Base-by-base conservation (phyloP, 1,284 basidiomycete genomes). In the Ceratobasidium sp. region DNA sequence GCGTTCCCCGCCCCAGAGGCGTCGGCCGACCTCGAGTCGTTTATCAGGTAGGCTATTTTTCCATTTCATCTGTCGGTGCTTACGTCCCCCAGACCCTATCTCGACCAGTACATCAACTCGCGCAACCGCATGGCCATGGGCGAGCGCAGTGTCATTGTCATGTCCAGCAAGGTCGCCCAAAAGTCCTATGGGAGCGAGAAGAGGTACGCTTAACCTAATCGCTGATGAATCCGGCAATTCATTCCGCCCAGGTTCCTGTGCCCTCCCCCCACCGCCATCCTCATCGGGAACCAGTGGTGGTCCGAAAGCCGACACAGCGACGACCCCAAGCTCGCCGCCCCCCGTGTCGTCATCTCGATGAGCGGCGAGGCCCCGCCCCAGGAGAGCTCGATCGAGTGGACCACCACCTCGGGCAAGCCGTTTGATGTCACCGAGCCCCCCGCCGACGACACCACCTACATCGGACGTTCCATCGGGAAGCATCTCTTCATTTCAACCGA, bases 151-250 rank as follows among this genome's bases (percentile, higher is more conserved):
- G 90, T 99, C 78, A 93, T 98, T 77, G 94, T 99, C 81, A 96
- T 98, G 93, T 97, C 95, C 32, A 95, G 94, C 83, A 96, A 94
- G 82, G 96, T 98, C 52, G 97, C 95, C 1, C 97, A 99, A 86
- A 98, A 98, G 84, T 96, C 94, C 22, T 99, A 99, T 82, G 96
- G 96, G 52, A 96, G 92, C 13, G 97, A 99, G 85, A 98, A 98
- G 85, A 90, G 97, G 88, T 93, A 79, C 74, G 86, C 79, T 49
- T 43, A 64, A 64, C 56, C 44, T 37, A 44, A 49, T 61, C 64
- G 43, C 37, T 52, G 65, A 70, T 59, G 25, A 37, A 51, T 37
- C 46, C 69, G n/a, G 32, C 15, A 32, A 67, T 76, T 67, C 75
- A 67, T 62, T 76, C 43, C 17, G n/a, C 34, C n/a, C 77, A 88